Percentiles rank a stretch among this genome's conserved stretches.
Conservation (phyloP, 306 rosid genomes). For the Crotalaria pallida region DNA sequence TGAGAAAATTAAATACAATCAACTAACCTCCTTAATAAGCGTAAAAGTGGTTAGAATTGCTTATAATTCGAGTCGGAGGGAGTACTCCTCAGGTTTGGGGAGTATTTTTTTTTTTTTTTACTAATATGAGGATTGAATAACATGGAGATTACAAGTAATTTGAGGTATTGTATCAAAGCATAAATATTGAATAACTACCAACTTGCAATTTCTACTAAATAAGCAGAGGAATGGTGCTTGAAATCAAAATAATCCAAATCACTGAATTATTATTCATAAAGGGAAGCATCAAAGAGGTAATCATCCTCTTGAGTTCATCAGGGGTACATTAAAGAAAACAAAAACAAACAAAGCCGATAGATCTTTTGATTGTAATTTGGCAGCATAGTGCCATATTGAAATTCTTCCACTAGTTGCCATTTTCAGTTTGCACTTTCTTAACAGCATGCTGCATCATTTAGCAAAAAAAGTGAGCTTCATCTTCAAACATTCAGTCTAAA, state of each 20-base stretch:
- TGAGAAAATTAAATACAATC: no score
- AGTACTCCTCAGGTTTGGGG: no score
- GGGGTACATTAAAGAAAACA: slow-evolving; percentile 8
- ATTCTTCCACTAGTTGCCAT: slow-evolving; percentile 39
- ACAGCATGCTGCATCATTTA: slow-evolving; percentile 48
- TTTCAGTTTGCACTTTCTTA: slow-evolving; percentile 39
- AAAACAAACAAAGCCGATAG: slow-evolving; percentile 3
- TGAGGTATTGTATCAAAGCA: no score
- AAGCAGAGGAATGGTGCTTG: background rate
- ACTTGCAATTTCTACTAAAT: background rate
- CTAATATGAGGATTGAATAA: no score
- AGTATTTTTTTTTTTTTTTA: no score
- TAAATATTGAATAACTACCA: no score
- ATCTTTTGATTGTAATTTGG: background rate
- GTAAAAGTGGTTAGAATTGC: no score
- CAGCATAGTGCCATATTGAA: slow-evolving; percentile 11
- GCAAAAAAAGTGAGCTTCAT: background rate
- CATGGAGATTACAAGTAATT: no score
- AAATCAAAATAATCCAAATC: background rate
- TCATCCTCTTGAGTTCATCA: background rate
- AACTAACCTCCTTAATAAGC: no score
- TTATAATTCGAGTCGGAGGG: no score
- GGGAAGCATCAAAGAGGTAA: background rate
- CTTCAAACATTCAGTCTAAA: background rate
- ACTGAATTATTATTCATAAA: background rate